A percentile compares a stretch with the other conserved stretches of the same genome.
phyloP scores from a whole-genome alignment of 345 rosid species.

The Aethionema arabicum region DNA sequence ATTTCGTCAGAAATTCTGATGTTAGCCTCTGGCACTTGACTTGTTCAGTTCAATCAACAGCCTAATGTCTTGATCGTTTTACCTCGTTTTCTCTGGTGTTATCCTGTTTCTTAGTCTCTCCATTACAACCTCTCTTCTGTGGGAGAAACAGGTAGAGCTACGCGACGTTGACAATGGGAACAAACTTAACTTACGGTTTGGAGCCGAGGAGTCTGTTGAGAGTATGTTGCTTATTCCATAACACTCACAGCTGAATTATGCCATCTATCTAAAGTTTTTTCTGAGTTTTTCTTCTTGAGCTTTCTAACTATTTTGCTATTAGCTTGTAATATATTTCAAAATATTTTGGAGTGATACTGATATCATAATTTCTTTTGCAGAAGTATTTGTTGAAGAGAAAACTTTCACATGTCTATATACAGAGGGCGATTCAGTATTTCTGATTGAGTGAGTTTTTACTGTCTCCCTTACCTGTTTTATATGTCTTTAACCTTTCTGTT shows the following conservation, averaged over 20 bases:
- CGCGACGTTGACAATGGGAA: constrained; percentile 89
- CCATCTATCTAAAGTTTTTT: not conserved
- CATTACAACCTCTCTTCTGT: constrained; percentile 13
- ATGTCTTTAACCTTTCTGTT: not conserved
- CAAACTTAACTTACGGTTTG: constrained; percentile 79
- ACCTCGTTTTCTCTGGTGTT: constrained; percentile 8
- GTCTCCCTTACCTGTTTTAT: not conserved
- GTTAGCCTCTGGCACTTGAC: constrained; percentile 4
- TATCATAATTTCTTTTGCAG: constrained; percentile 42
- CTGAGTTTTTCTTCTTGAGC: not conserved
- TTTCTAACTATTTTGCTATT: not conserved
- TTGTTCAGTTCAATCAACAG: not conserved
- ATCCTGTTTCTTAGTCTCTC: constrained; percentile 9
- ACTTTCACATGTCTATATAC: constrained; percentile 73
- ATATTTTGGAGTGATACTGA: constrained; percentile 12
- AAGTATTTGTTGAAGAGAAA: constrained; percentile 81
- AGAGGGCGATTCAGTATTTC: constrained; percentile 59
- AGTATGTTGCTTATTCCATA: constrained; percentile 42
- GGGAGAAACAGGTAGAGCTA: constrained; percentile 64
- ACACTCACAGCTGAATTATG: not conserved
- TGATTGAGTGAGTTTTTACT: constrained; percentile 66
- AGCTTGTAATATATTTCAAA: not conserved
- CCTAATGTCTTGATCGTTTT: not conserved
- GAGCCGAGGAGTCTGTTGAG: constrained; percentile 83
- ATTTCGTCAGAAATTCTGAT: not conserved